Evolutionary conservation across 257 asterid species (phyloP), one percentile per base, ranked within the genome.

Genomic region (Leonotis leonurus): DNA sequence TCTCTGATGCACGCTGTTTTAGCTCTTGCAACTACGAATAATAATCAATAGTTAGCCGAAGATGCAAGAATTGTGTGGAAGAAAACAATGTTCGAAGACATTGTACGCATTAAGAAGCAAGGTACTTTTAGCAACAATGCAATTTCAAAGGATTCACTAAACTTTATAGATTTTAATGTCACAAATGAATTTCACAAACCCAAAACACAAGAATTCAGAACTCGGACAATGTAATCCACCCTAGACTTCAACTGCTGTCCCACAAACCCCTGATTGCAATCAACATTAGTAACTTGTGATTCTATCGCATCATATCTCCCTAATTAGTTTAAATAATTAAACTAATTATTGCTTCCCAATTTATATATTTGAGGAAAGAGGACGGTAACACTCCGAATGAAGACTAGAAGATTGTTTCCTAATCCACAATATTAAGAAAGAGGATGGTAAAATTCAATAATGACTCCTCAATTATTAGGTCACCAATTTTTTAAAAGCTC

Each of bases 1-100:
- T 82, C 54, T 86, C 97, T 9, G 86, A 80, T 39, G 85, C 95
- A 62, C 90, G 92, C 63, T 93, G 96, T 75, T 89, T 82, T 73
- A 93, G 75, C 77, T 93, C 99, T 82, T 93, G 96, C 90, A 93
- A 73, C 99, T 93, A 67, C 70, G 72, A 13, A 72, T 11, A 29
- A 46, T 40, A 39, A 39, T 54, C 39, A 41, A 32, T 63, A 62
- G 53, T 77, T 51, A 72, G 68, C 52, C 56, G 69, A 67, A 49
- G 71, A 70, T 3, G 37, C 16, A 26, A 29, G 36, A 64, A 64
- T 22, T 29, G 33, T 5, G 25, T 41, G 24, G 62, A 24, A 14
- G 3, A 27, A 55, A 37, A 54, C 17, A 18, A 35, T n/a, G 10
- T 27, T 48, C 17, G 3, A 29, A 16, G 58, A 57, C 52, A 33